Conservation (phyloP, 2,329 filamentous ascomycete genomes). For the Penicillium sp. region DNA sequence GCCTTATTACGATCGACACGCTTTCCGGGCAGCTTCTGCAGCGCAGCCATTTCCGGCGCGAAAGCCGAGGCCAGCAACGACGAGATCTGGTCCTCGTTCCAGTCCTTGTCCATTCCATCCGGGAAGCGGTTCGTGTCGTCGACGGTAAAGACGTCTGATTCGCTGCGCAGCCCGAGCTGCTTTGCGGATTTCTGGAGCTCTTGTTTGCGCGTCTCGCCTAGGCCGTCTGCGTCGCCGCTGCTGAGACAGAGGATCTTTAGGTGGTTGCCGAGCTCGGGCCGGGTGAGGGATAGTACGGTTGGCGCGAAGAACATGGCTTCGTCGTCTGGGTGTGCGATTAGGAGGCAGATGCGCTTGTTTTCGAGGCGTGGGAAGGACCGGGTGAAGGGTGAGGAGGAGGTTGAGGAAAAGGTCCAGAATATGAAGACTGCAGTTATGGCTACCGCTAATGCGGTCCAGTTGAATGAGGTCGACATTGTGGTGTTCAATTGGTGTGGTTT, state of each 20-base stretch:
- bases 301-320: constrained; percentile 99
- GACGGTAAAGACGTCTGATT: constrained; percentile 81
- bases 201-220: constrained; percentile 77
- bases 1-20: constrained; percentile 37
- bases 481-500: background rate
- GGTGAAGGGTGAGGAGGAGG: constrained; percentile 41
- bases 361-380: constrained; percentile 59
- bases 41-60: constrained; percentile 58
- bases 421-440: constrained; percentile 45
- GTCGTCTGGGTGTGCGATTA: constrained; percentile 97
- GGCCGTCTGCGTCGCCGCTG: constrained; percentile 81
- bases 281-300: constrained; percentile 78
- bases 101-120: constrained; percentile 81
- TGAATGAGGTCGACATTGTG: constrained; percentile 25
- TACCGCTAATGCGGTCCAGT: constrained; percentile 32
- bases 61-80: constrained; percentile 71
- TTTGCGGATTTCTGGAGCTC: constrained; percentile 81
- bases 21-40: constrained; percentile 33
- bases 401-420: constrained; percentile 45
- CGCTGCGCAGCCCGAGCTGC: constrained; percentile 69
- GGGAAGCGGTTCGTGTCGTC: constrained; percentile 75
- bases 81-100: constrained; percentile 71
- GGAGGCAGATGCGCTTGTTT: constrained; percentile 83
- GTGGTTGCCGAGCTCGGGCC: constrained; percentile 78
- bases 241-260: constrained; percentile 92